Conservation (phyloP, 352 stramenopile species). For the Lagenidium giganteum region DNA sequence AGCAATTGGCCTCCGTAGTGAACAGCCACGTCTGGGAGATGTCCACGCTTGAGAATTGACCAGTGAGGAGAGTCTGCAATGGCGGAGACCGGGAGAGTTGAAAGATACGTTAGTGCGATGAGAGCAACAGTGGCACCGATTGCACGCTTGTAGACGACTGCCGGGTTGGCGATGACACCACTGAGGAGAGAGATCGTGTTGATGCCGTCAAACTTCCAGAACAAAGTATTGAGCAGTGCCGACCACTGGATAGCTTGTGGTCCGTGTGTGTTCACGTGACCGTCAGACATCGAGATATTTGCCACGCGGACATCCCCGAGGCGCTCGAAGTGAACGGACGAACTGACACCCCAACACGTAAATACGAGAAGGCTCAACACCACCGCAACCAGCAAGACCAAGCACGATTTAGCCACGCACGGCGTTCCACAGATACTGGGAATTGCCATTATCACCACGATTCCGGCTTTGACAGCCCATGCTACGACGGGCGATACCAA, state of each 20-base stretch:
- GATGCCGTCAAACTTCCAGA: conserved; percentile 93
- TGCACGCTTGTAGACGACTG: conserved; percentile 61
- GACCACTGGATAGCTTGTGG: conserved; percentile 41
- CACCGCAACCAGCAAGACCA: conserved; percentile 23
- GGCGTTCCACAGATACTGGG: conserved; percentile 32
- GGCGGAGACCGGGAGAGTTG: conserved; percentile 84
- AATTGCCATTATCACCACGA: conserved; percentile 25
- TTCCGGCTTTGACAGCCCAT: conserved; percentile 27
- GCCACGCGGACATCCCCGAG: conserved; percentile 86
- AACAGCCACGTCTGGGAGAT: conserved; percentile 86
- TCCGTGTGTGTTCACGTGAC: conserved; percentile 16
- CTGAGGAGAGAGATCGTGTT: conserved; percentile 82
- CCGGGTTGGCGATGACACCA: conserved; percentile 77
- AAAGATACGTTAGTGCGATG: conserved; percentile 60
- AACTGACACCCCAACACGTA: conserved; percentile 30
- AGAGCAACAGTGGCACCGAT: conserved; percentile 77
- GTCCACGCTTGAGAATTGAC: conserved; percentile 82
- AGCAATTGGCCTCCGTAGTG: conserved; percentile 71
- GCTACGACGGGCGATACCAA: conserved; percentile 10
- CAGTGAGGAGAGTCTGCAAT: conserved; percentile 59
- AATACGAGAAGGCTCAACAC: conserved; percentile 87
- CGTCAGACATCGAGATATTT: conserved; percentile 19
- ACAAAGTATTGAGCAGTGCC: conserved; percentile 87
- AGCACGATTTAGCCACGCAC: conserved; percentile 19
- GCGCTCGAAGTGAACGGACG: conserved; percentile 64